These are phyloP conservation scores for Mentha longifolia DNA, from an alignment of 257 asterid species.

Conservation along the genomic window DNA sequence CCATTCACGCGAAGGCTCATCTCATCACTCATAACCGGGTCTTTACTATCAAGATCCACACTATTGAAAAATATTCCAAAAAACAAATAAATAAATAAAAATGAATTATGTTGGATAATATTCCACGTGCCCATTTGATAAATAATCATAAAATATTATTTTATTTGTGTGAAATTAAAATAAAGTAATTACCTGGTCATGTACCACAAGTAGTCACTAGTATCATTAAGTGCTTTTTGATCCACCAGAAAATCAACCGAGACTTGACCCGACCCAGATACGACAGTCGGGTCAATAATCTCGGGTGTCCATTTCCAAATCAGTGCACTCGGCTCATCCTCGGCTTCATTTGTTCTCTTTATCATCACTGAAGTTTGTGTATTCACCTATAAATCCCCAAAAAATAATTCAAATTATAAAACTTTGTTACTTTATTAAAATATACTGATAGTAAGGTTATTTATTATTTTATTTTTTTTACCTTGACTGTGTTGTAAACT, in stretches of 20 bases:
- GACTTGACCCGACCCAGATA: slow-evolving; percentile 24
- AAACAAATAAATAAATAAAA: too few species aligned
- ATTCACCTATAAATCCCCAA: slow-evolving; percentile 44
- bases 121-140: neutral
- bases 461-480: too few species aligned
- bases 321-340: slow-evolving; percentile 43
- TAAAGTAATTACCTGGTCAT: slow-evolving; percentile 65
- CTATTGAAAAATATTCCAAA: slow-evolving; percentile 31
- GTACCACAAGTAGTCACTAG: slow-evolving; percentile 77
- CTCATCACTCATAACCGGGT: slow-evolving; percentile 47
- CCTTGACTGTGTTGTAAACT: slow-evolving; percentile 73
- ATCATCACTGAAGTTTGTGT: slow-evolving; percentile 60
- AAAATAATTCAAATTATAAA: neutral
- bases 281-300: slow-evolving; percentile 32
- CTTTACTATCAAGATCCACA: slow-evolving; percentile 42
- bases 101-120: neutral
- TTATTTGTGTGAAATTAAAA: neutral
- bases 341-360: slow-evolving; percentile 45
- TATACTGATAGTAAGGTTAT: too few species aligned
- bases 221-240: slow-evolving; percentile 35
- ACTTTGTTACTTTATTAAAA: too few species aligned
- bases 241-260: slow-evolving; percentile 28
- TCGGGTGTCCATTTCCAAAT: slow-evolving; percentile 70
- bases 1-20: slow-evolving; percentile 55
- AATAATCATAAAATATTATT: too few species aligned